Percentiles rank a stretch among this genome's conserved stretches.
These are phyloP conservation scores for Hypoxylon fragiforme DNA, from an alignment of 495 filamentous ascomycete species.

Conservation along the genomic window DNA sequence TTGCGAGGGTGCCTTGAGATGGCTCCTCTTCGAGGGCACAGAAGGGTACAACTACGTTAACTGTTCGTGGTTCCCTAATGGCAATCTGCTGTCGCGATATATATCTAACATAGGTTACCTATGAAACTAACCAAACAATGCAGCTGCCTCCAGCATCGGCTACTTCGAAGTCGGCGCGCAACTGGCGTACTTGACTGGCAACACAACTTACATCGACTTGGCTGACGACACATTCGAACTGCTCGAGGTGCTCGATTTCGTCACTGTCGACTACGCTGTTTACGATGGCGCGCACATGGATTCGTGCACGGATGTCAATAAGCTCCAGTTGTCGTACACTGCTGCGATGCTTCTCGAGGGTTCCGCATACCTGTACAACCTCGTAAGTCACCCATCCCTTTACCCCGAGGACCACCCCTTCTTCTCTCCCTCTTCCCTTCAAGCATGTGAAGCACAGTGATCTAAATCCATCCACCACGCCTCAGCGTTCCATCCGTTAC, in stretches of 20 bases:
- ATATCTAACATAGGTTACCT: no score
- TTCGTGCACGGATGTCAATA: slow-evolving; percentile 59
- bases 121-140: no score
- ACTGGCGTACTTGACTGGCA: slow-evolving; percentile 66
- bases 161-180: slow-evolving; percentile 75
- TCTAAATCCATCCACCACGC: no score
- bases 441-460: no score
- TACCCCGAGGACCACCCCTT: not conserved
- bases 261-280: slow-evolving; percentile 60
- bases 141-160: slow-evolving; percentile 65
- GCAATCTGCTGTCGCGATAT: no score
- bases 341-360: slow-evolving; percentile 66
- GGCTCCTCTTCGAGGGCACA: slow-evolving; percentile 67
- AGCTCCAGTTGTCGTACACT: slow-evolving; percentile 67
- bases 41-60: slow-evolving; percentile 87
- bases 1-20: slow-evolving; percentile 70
- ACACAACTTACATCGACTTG: slow-evolving; percentile 69
- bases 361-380: slow-evolving; percentile 70
- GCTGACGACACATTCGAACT: slow-evolving; percentile 68
- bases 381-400: slow-evolving; percentile 36
- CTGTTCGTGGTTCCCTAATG: slow-evolving; percentile 38
- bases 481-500: no score
- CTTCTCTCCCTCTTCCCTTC: not conserved
- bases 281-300: slow-evolving; percentile 64
- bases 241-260: slow-evolving; percentile 59